Conservation (phyloP, 768 basidiomycete species). For the Butyriboletus loyo region DNA sequence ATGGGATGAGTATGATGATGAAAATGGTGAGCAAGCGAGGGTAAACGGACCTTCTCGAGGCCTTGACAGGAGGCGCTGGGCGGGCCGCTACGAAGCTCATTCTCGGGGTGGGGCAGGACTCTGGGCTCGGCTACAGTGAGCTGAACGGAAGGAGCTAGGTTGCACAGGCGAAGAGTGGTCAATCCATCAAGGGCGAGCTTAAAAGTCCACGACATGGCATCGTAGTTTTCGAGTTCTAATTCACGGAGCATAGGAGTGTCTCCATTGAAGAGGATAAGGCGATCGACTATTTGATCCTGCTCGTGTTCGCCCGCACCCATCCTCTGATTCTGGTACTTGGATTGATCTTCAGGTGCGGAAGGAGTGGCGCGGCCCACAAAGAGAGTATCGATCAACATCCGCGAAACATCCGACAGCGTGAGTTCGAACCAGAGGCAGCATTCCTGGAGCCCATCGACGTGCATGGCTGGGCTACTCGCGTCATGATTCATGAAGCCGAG, state of each 20-base stretch:
- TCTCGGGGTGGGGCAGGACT: neutral
- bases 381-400: neutral
- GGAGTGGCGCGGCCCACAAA: neutral
- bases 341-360: neutral
- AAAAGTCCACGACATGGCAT: too few relatives aligned
- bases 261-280: neutral
- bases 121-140: too few relatives aligned
- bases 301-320: neutral
- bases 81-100: neutral
- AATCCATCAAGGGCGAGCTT: neutral
- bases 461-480: neutral
- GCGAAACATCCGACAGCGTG: too few relatives aligned
- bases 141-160: neutral
- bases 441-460: neutral
- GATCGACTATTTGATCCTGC: neutral
- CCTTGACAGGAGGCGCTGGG: neutral
- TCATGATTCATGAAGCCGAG: neutral
- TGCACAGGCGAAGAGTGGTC: neutral
- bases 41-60: neutral
- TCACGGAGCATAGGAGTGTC: neutral
- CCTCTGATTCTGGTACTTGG: neutral
- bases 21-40: neutral
- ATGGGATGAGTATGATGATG: too few relatives aligned
- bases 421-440: neutral
- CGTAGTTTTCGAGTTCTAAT: neutral